Base-by-base conservation (phyloP, 495 filamentous ascomycete genomes). In the Jackrogersella minutella region DNA sequence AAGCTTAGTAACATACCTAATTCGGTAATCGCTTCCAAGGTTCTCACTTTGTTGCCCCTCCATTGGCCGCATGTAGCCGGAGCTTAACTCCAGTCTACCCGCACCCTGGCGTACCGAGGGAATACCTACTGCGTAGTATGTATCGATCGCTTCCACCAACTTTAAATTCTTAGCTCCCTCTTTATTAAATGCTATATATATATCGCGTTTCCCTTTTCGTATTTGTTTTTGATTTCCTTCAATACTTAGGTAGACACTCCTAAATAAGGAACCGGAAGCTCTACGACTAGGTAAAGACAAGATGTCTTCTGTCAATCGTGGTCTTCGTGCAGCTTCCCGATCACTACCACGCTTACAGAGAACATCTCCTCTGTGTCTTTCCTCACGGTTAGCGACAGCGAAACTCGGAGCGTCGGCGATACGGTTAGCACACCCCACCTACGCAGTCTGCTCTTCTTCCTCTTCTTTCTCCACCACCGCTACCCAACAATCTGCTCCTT, bases 391-490 rank as follows among this genome's bases (percentile, higher is more conserved):
- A 64, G 50, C 52, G 11, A 36, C 40, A 19, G 41, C 59, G 43
- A 71, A 64, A 58, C 52, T 72, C 71, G 70, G 64, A 66, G 70
- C 69, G 17, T 34, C 49, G 62, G 37, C 64, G n/a, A 14, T 65
- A 54, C 62, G 36, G 43, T 21, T 44, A 47, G 44, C 50, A 58
- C 43, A 49, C 62, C 43, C 53, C 61, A 36, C 53, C 59, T 58
- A 62, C 58, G 17, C 22, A 50, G 36, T 37, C 22, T 57, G 22
- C 61, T 50, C 59, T 40, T 47, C 39, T 10, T 57, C 62, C 68
- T 71, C 64, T 59, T 56, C 60, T 72, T 88, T 88, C 74, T 88
- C 85, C 56, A 87, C 85, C 62, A 84, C 84, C 78, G 69, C 84
- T 51, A 68, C 82, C 14, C 78, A 82, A 49, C 80, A 81, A 72